Conservation (phyloP, 1,284 basidiomycete species). For the Cystobasidiaceae sp. region DNA sequence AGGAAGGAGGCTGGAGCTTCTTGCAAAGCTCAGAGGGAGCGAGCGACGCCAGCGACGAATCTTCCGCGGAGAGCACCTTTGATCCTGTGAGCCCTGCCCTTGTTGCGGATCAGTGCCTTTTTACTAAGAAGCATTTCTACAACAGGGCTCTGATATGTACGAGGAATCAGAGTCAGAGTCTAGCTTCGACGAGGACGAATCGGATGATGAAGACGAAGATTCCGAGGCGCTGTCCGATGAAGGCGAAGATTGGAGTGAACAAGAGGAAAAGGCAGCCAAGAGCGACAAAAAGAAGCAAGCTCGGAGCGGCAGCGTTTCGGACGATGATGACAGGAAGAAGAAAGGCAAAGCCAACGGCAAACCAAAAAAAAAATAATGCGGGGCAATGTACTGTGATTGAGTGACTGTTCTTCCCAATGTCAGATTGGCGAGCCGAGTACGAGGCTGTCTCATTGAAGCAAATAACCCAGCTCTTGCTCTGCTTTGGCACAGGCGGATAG, state of each 20-base stretch:
- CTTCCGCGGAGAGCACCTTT: conserved; percentile 38
- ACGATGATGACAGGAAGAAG: conserved; percentile 64
- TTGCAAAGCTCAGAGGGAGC: conserved; percentile 50
- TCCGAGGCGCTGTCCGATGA: conserved; percentile 31
- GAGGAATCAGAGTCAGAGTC: conserved; percentile 31
- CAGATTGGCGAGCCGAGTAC: no score
- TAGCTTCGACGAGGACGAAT: no score
- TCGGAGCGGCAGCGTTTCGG: conserved; percentile 60
- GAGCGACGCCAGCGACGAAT: conserved; percentile 41
- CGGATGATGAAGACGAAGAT: no score
- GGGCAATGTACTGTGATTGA: background rate
- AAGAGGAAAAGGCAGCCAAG: conserved; percentile 79
- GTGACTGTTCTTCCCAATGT: no score
- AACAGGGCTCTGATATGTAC: conserved; percentile 22
- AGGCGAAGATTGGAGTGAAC: conserved; percentile 88
- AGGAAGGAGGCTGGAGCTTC: conserved; percentile 91
- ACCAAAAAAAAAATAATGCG: conserved; percentile 6
- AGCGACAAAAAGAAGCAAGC: conserved; percentile 54
- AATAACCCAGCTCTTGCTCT: no score
- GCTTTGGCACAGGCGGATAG: no score
- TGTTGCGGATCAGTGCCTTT: background rate
- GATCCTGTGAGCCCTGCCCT: conserved; percentile 36
- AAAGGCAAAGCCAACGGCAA: conserved; percentile 28
- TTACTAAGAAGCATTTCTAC: background rate
- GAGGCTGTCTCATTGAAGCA: no score